Evolutionary conservation across 129 eudicot genomes (phyloP).

Genomic region (Tagetes erecta): DNA sequence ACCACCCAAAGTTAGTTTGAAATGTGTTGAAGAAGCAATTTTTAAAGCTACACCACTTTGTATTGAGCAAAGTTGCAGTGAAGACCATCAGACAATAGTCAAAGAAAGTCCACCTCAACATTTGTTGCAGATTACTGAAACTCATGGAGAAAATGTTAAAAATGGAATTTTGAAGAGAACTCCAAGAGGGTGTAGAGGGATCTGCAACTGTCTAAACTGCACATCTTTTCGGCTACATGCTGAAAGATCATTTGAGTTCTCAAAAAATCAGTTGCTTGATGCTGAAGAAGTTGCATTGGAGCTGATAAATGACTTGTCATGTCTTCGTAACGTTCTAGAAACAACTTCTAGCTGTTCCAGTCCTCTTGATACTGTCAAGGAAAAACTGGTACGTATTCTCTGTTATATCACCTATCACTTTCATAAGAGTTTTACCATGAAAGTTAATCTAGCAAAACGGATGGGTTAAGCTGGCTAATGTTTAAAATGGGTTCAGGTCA

Average conservation of each 20-base stretch:
- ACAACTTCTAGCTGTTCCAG: constrained; percentile 18
- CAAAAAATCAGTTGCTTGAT: constrained; percentile 75
- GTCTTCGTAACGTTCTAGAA: constrained; percentile 48
- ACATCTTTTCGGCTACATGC: constrained; percentile 76
- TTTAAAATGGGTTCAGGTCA: not conserved
- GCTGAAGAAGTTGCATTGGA: constrained; percentile 68
- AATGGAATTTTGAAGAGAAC: constrained; percentile 64
- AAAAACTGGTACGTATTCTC: constrained; percentile 29
- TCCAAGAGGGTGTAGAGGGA: constrained; percentile 77
- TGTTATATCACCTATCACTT: not conserved
- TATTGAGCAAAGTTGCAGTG: constrained; percentile 16
- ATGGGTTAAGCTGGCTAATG: not conserved
- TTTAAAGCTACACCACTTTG: constrained; percentile 22
- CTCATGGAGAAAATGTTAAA: constrained; percentile 18
- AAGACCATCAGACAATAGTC: constrained; percentile 21
- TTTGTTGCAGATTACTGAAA: constrained; percentile 9
- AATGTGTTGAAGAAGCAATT: constrained; percentile 21
- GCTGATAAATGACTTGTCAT: constrained; percentile 52
- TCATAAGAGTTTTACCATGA: not conserved
- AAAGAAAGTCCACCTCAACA: constrained; percentile 28
- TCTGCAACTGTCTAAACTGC: constrained; percentile 70
- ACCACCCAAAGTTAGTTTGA: constrained; percentile 8
- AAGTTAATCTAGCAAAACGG: not conserved
- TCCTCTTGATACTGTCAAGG: constrained; percentile 19
- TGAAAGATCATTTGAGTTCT: constrained; percentile 75